Percentiles rank a stretch among this genome's conserved stretches.
phyloP scores from a whole-genome alignment of 2,329 filamentous ascomycete species.

The Trichoderma gracile region DNA sequence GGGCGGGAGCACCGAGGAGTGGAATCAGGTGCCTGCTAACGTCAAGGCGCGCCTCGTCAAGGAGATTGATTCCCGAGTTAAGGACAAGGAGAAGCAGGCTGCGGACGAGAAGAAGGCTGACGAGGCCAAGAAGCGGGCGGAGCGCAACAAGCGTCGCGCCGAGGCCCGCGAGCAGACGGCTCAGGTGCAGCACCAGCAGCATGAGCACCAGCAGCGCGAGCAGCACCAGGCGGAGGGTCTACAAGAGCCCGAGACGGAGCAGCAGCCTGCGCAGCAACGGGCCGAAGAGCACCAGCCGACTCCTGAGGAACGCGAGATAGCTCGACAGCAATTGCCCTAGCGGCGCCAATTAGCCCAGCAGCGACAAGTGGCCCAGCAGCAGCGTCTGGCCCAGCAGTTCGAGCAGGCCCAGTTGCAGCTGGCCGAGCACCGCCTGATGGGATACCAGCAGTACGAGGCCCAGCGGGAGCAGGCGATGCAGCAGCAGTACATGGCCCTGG shows the following conservation, averaged over 20 bases:
- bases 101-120: constrained; percentile 29
- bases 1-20: constrained; percentile 31
- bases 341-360: too few species aligned
- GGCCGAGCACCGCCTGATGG: too few species aligned
- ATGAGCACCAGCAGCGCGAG: not conserved
- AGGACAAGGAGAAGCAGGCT: constrained; percentile 26
- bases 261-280: not conserved
- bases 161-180: constrained; percentile 2
- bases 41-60: constrained; percentile 31
- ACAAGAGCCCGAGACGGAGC: too few species aligned
- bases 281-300: not conserved
- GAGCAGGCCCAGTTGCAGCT: too few species aligned
- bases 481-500: too few species aligned
- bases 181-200: not conserved
- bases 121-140: constrained; percentile 31
- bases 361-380: too few species aligned
- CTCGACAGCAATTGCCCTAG: too few species aligned
- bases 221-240: not conserved
- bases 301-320: too few species aligned
- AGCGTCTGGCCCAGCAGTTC: too few species aligned
- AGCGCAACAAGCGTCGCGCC: constrained; percentile 22
- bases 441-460: too few species aligned
- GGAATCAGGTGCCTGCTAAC: constrained; percentile 26
- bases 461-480: too few species aligned
- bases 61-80: constrained; percentile 29